Conservation (phyloP, 2,329 filamentous ascomycete genomes). For the Epichloe uncinata region DNA sequence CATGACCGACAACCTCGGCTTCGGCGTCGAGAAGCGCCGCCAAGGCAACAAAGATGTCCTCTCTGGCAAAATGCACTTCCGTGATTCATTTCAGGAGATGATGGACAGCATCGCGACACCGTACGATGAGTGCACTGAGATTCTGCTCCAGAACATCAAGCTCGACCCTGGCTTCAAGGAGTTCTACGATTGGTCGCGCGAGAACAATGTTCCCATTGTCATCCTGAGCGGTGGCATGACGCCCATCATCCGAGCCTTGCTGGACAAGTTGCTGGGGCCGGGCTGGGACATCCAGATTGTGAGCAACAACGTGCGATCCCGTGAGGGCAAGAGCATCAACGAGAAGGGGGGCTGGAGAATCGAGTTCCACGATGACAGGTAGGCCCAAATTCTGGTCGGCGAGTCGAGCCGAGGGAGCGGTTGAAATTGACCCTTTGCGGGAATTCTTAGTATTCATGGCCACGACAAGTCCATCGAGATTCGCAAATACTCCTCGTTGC, state of each 20-base stretch:
- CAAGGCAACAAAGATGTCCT: conserved; percentile 68
- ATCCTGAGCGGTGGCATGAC: conserved; percentile 88
- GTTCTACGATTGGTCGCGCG: conserved; percentile 73
- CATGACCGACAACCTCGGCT: conserved; percentile 87
- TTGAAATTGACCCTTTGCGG: not conserved
- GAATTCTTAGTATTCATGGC: conserved; percentile 55
- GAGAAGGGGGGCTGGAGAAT: conserved; percentile 79
- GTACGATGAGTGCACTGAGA: conserved; percentile 68
- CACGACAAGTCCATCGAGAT: conserved; percentile 95
- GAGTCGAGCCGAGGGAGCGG: not conserved
- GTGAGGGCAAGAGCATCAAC: conserved; percentile 58
- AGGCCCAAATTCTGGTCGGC: conserved; percentile 10
- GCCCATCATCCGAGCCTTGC: conserved; percentile 74
- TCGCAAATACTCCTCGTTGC: conserved; percentile 67
- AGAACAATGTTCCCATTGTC: conserved; percentile 80
- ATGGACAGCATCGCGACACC: conserved; percentile 74
- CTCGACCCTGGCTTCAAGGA: conserved; percentile 79
- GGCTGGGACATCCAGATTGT: conserved; percentile 79
- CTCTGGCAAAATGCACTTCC: conserved; percentile 55
- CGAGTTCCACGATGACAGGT: conserved; percentile 76
- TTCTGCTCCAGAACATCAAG: conserved; percentile 68
- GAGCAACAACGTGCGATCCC: conserved; percentile 62
- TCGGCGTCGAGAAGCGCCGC: conserved; percentile 56
- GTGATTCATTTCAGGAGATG: conserved; percentile 83
- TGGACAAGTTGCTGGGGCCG: conserved; percentile 66